A percentile compares a stretch with the other conserved stretches of the same genome.
phyloP scores from a whole-genome alignment of 2,329 filamentous ascomycete species.

The Fusarium sp. region DNA sequence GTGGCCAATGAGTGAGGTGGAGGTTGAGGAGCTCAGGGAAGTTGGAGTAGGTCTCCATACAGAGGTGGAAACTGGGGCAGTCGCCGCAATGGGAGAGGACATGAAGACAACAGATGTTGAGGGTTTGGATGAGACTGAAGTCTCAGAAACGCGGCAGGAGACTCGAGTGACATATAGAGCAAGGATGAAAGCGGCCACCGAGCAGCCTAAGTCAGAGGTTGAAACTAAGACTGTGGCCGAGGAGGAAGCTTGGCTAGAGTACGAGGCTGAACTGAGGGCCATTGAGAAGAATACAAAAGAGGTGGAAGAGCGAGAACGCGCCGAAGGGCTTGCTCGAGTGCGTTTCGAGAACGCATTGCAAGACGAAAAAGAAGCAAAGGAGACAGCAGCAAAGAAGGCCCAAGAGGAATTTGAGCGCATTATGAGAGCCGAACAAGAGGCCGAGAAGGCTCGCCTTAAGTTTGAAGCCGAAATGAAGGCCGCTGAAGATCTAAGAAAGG shows the following conservation, averaged over 20 bases:
- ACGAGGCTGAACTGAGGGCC: slow-evolving; percentile 59
- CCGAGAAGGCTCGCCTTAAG: slow-evolving; percentile 60
- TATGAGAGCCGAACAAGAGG: slow-evolving; percentile 58
- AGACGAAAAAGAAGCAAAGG: slow-evolving; percentile 60
- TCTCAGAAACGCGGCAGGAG: slow-evolving; percentile 40
- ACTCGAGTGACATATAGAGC: slow-evolving; percentile 64
- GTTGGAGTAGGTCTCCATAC: no score
- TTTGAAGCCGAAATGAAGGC: slow-evolving; percentile 58
- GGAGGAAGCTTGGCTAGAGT: slow-evolving; percentile 56
- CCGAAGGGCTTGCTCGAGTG: slow-evolving; percentile 64
- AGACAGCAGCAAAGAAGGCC: slow-evolving; percentile 58
- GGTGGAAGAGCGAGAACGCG: slow-evolving; percentile 58
- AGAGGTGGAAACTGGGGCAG: no score
- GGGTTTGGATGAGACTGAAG: no score
- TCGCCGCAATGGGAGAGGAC: no score
- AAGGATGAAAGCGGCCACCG: slow-evolving; percentile 62
- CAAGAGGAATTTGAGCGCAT: slow-evolving; percentile 62
- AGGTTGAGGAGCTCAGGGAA: no score
- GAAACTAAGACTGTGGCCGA: no score
- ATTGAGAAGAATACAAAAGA: slow-evolving; percentile 62
- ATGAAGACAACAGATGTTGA: no score
- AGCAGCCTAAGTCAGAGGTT: slow-evolving; percentile 56
- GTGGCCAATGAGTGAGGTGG: slow-evolving; percentile 65
- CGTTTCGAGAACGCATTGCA: slow-evolving; percentile 61
- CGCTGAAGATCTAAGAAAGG: slow-evolving; percentile 61